Conservation (phyloP, 805 yeast genomes). For the Hanseniaspora valbyensis region DNA sequence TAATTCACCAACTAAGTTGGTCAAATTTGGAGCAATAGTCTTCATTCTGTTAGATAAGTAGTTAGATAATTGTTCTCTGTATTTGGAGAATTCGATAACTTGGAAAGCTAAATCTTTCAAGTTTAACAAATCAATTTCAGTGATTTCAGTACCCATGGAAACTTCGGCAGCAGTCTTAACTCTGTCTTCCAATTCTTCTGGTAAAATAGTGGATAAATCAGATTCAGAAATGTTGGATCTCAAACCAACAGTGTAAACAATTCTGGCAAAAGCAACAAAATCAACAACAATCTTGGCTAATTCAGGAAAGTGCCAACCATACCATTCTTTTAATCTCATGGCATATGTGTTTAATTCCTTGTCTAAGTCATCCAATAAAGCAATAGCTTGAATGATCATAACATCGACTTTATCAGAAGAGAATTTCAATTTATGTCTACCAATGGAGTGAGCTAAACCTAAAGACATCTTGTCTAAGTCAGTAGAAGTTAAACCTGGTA, state of each 20-base stretch:
- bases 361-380: constrained; percentile 89
- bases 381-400: constrained; percentile 98
- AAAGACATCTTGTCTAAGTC: constrained; percentile 89
- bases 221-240: constrained; percentile 84
- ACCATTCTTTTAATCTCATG: constrained; percentile 99
- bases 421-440: constrained; percentile 95
- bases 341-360: constrained; percentile 96
- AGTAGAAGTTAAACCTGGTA: constrained; percentile 82
- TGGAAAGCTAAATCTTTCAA: constrained; percentile 88
- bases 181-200: constrained; percentile 85
- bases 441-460: constrained; percentile 97
- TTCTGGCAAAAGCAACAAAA: constrained; percentile 92
- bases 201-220: constrained; percentile 80
- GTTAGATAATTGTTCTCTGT: constrained; percentile 90
- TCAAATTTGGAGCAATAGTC: constrained; percentile 96
- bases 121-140: constrained; percentile 77
- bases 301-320: constrained; percentile 99
- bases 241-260: constrained; percentile 84
- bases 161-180: constrained; percentile 96
- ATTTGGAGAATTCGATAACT: constrained; percentile 88
- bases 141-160: constrained; percentile 98
- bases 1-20: constrained; percentile 91
- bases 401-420: constrained; percentile 97
- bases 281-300: constrained; percentile 94
- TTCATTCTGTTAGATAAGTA: constrained; percentile 91